These are phyloP conservation scores for Boletellus dicymbophilus DNA, from an alignment of 1,284 basidiomycete species.

Conservation along the genomic window DNA sequence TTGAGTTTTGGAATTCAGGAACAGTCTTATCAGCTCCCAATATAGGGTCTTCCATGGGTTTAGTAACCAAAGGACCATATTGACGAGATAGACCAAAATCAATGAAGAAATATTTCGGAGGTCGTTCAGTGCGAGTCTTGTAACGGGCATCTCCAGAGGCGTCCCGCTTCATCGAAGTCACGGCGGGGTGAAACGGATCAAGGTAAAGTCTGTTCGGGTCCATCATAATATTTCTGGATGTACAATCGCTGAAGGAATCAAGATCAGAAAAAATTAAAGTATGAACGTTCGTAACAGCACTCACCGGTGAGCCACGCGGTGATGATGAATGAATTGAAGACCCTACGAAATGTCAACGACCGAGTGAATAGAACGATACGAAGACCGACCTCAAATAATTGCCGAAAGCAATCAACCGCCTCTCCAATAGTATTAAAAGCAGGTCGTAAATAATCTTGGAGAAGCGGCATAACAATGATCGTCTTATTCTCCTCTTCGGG, in stretches of 20 bases:
- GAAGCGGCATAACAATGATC: slow-evolving; percentile 31
- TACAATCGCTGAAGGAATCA: slow-evolving; percentile 14
- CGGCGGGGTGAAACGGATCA: slow-evolving; percentile 28
- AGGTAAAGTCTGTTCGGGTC: slow-evolving; percentile 30
- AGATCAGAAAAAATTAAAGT: too few relatives aligned
- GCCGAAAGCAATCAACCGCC: slow-evolving; percentile 32
- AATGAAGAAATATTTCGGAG: slow-evolving; percentile 37
- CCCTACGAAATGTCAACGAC: slow-evolving; percentile 10
- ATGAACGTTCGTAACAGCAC: not conserved
- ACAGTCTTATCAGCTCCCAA: slow-evolving; percentile 27
- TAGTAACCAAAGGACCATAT: slow-evolving; percentile 19
- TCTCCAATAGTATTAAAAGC: slow-evolving; percentile 36
- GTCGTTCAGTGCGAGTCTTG: slow-evolving; percentile 29
- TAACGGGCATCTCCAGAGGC: slow-evolving; percentile 18
- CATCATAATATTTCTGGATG: slow-evolving; percentile 38
- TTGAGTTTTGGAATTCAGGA: slow-evolving; percentile 20
- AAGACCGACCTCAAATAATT: slow-evolving; percentile 40
- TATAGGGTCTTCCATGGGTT: slow-evolving; percentile 21
- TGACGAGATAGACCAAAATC: slow-evolving; percentile 41
- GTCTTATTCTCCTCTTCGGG: slow-evolving; percentile 11
- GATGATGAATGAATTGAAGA: slow-evolving; percentile 22
- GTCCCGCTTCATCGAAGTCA: slow-evolving; percentile 17
- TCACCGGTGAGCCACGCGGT: slow-evolving; percentile 24
- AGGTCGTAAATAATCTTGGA: slow-evolving; percentile 22
- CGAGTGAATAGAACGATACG: accelerated